phyloP scores from a whole-genome alignment of 768 basidiomycete genomes.

The Leccinum subtestaceum region DNA sequence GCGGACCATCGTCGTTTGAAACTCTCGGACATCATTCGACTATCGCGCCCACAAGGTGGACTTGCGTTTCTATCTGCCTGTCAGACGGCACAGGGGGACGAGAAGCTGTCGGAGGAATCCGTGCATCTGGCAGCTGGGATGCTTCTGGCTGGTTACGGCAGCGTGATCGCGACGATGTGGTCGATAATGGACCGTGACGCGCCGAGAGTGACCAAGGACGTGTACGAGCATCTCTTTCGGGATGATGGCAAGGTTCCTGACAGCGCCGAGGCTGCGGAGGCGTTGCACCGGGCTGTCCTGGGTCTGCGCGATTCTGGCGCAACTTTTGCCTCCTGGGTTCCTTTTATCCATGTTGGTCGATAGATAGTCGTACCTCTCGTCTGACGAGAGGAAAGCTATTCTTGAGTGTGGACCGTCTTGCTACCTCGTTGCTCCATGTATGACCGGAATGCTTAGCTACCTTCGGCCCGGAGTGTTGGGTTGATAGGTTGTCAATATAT shows the following conservation, averaged over 20 bases:
- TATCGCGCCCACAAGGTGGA: background rate
- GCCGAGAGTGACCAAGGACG: background rate
- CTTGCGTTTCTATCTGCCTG: background rate
- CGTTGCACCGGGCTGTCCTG: background rate
- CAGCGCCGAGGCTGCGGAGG: background rate
- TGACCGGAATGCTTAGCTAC: slow-evolving; percentile 46
- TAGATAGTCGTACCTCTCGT: too few relatives aligned
- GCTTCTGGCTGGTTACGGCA: background rate
- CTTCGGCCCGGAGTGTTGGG: slow-evolving; percentile 35
- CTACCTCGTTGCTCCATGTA: slow-evolving; percentile 40
- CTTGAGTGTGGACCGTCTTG: too few relatives aligned
- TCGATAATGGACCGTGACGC: background rate
- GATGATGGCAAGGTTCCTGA: background rate
- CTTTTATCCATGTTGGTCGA: background rate
- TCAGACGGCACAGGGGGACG: background rate
- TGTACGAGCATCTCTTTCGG: background rate
- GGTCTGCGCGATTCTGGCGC: background rate
- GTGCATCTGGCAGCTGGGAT: background rate
- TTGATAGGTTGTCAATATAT: too few relatives aligned
- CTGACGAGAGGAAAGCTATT: too few relatives aligned
- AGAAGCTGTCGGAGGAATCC: background rate
- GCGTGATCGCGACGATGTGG: background rate
- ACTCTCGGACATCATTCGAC: background rate
- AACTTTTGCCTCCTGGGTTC: background rate
- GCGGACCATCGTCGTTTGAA: background rate